These are phyloP conservation scores for Petrea volubilis DNA, from an alignment of 257 asterid species.

Conservation along the genomic window DNA sequence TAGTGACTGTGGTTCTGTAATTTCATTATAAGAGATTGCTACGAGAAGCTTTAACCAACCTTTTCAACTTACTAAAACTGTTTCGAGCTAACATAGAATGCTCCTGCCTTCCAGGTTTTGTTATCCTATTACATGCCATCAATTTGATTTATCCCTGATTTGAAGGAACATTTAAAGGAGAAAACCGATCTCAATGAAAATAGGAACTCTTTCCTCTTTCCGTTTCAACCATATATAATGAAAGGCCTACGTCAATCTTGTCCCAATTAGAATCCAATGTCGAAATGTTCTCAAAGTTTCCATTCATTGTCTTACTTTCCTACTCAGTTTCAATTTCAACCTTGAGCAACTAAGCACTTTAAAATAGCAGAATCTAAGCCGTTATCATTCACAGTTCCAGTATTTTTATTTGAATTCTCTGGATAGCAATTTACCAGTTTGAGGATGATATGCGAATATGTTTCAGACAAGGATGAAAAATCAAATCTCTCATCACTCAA, in stretches of 20 bases:
- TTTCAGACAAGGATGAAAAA: background rate
- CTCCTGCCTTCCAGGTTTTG: background rate
- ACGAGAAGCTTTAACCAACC: background rate
- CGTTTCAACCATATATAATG: background rate
- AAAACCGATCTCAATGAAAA: background rate
- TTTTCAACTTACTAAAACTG: background rate
- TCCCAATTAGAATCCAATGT: constrained; percentile 17
- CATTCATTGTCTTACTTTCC: background rate
- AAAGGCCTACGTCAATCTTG: background rate
- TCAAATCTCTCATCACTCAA: constrained; percentile 10
- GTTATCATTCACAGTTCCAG: background rate
- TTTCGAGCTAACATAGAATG: background rate
- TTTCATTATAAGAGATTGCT: background rate
- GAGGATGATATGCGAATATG: background rate
- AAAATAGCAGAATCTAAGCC: background rate
- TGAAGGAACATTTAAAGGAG: background rate
- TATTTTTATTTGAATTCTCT: background rate
- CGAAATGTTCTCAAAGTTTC: background rate
- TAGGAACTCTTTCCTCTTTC: background rate
- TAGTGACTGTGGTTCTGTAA: background rate
- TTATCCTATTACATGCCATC: background rate
- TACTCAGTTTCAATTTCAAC: background rate
- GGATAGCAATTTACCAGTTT: constrained; percentile 2
- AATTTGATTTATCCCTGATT: constrained; percentile 16
- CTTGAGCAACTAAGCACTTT: background rate